Base-by-base conservation (phyloP, 2,329 filamentous ascomycete genomes). In the Botryotinia globosa region DNA sequence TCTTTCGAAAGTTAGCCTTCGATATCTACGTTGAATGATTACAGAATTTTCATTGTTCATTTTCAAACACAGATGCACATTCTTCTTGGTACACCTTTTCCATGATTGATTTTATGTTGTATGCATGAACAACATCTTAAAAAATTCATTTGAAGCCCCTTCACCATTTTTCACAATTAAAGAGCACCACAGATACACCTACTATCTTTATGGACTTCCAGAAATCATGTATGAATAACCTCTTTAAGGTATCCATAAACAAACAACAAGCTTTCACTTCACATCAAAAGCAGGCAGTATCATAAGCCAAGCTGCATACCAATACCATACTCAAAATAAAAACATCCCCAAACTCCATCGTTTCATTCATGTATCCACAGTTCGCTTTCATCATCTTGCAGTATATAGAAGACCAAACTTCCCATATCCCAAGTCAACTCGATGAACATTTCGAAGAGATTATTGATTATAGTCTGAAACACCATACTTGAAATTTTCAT, bases 1-100 rank as follows among this genome's bases (percentile, higher is more conserved):
- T 71, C 32, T 64, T 54, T 45, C 32, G 45, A 71, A 44, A 71
- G 48, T 68, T 42, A 56, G 18, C 34, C 65, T 68, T 68, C 48
- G 34, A 56, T 32, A 68, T 68, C 34, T 68, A 56, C 34, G 25
- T 56, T 42, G 65, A 32, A 56, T 66, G 34, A 56, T 56, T 56
- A 39, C n/a, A 56, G 37, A 12, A 56, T 39, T 39, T n/a, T 20
- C 48, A 42, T 20, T 9, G 10, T 42, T 25, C 39, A 56, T 32
- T n/a, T 37, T 32, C 16, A 54, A 54, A 54, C 48, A 54, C 39
- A 5, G 22, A 39, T 54, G 10, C 25, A 25, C 34, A 42, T 56
- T 54, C 5, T 54, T 67, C 34, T n/a, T 32, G 20, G 56, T 18
- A 22, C 6, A 56, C 2, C 14, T 51, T 42, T 22, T 42, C 4